phyloP scores from a whole-genome alignment of 495 filamentous ascomycete species.

The Antarctomyces pellizariae region DNA sequence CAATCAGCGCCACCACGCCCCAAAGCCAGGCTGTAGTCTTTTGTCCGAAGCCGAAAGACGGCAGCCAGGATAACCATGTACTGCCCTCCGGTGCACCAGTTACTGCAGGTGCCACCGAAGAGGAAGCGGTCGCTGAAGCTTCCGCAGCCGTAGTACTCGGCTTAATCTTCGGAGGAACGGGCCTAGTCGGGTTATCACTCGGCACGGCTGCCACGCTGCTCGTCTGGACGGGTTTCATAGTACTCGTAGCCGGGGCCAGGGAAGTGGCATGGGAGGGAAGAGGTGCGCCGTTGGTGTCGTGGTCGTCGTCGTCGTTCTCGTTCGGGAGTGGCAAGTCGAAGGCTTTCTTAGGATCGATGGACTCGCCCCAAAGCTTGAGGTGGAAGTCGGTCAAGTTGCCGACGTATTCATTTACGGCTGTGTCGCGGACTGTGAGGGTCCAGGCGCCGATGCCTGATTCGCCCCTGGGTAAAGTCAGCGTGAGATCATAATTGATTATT shows the following conservation, averaged over 20 bases:
- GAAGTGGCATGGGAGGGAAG: no score
- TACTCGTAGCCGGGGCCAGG: constrained; percentile 28
- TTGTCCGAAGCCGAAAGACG: constrained; percentile 82
- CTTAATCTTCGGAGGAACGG: constrained; percentile 26
- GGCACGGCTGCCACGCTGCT: constrained; percentile 23
- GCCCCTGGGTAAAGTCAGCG: constrained; percentile 39
- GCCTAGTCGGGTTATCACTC: constrained; percentile 55
- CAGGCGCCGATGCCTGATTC: constrained; percentile 72
- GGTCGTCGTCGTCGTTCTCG: constrained; percentile 62
- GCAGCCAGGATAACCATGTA: constrained; percentile 69
- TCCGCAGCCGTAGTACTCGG: constrained; percentile 18
- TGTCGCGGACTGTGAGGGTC: constrained; percentile 81
- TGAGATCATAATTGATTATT: constrained; percentile 5
- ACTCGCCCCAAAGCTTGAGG: constrained; percentile 81
- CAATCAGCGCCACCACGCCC: constrained; percentile 57
- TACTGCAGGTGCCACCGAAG: constrained; percentile 16
- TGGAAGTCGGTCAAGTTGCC: constrained; percentile 84
- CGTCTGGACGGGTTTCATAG: constrained; percentile 18
- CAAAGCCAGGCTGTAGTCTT: constrained; percentile 92
- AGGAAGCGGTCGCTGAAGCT: constrained; percentile 13
- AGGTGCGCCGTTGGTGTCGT: no score
- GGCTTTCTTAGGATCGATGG: constrained; percentile 47
- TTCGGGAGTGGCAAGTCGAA: constrained; percentile 57
- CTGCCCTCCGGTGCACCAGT: constrained; percentile 24
- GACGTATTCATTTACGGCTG: constrained; percentile 43